phyloP scores from a whole-genome alignment of 2,329 filamentous ascomycete species.

The Colletotrichum lentis region DNA sequence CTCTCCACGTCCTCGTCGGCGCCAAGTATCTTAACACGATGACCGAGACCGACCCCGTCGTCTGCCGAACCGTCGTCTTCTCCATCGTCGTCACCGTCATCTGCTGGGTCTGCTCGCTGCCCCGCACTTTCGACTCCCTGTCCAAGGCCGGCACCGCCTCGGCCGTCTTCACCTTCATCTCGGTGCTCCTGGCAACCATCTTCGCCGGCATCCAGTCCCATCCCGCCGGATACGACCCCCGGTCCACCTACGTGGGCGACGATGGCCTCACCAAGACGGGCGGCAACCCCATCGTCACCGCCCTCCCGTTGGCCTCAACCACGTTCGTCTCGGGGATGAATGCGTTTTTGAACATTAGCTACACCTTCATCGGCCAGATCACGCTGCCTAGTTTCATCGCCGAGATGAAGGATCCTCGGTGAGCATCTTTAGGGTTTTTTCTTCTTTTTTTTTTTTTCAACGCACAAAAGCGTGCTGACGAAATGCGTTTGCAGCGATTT shows the following conservation, averaged over 20 bases:
- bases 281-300: slow-evolving; percentile 73
- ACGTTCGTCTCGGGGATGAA: slow-evolving; percentile 84
- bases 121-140: slow-evolving; percentile 83
- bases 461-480: slow-evolving; percentile 13
- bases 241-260: slow-evolving; percentile 48
- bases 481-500: slow-evolving; percentile 68
- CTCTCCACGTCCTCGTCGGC: slow-evolving; percentile 81
- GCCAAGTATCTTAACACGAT: slow-evolving; percentile 93
- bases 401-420: slow-evolving; percentile 78
- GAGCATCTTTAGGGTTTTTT: slow-evolving; percentile 36
- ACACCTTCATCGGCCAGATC: slow-evolving; percentile 96
- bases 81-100: slow-evolving; percentile 76
- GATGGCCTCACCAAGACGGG: slow-evolving; percentile 45
- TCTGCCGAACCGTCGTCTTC: slow-evolving; percentile 81
- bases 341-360: slow-evolving; percentile 93
- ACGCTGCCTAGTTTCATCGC: slow-evolving; percentile 94
- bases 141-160: slow-evolving; percentile 81
- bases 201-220: slow-evolving; percentile 81
- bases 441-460: neutral
- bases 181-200: slow-evolving; percentile 82
- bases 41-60: slow-evolving; percentile 70
- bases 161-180: slow-evolving; percentile 88
- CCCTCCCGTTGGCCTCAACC: slow-evolving; percentile 72
- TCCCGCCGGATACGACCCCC: slow-evolving; percentile 71
- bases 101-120: slow-evolving; percentile 81